Evolutionary conservation across 345 rosid species (phyloP), one percentile per base, ranked within the genome.

Genomic region (Citrus unshiu): DNA sequence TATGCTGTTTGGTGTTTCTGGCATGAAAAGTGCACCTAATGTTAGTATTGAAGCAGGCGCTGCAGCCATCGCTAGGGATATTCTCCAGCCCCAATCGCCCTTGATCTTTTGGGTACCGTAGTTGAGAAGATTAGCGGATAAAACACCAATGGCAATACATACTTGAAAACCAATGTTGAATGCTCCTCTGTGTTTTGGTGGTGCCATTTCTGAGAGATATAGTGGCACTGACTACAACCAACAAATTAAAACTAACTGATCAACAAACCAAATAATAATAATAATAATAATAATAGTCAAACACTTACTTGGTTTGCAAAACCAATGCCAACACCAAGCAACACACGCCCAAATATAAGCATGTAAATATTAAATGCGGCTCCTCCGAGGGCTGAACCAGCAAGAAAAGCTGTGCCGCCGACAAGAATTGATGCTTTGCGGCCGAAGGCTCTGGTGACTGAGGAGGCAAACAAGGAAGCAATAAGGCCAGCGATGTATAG

Each of bases 121-220:
- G 83, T 94, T 94, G 9, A 88, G 85, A 2, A 90, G 19, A 76
- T 90, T 91, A 7, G 98, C 93, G 0, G 83, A 54, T 4, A 94
- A 75, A 3, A 78, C 88, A 0, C 98, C 98, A 16, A 91, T 77
- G 30, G 88, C 89, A 9, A 92, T 37, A 27, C 94, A 82, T 9
- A 87, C 81, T 64, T 94, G 93, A 78, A 94, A 92, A n/a, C 95
- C 95, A 62, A 81, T 89, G 86, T 82, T 92, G 83, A 94, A 76
- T 54, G 93, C 92, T 87, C 97, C 98, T 87, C 97, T 88, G 81
- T 83, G 77, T 81, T 77, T 86, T 3, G 94, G 87, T 2, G 95
- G 94, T 6, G 97, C 98, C 97, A 94, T 92, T 81, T 94, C 93
- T 0, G 94, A 92, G 58, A 92, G 90, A 39, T 94, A 91, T 5